Evolutionary conservation across 805 yeast species (phyloP).

Genomic region (Teunomyces atbi): DNA sequence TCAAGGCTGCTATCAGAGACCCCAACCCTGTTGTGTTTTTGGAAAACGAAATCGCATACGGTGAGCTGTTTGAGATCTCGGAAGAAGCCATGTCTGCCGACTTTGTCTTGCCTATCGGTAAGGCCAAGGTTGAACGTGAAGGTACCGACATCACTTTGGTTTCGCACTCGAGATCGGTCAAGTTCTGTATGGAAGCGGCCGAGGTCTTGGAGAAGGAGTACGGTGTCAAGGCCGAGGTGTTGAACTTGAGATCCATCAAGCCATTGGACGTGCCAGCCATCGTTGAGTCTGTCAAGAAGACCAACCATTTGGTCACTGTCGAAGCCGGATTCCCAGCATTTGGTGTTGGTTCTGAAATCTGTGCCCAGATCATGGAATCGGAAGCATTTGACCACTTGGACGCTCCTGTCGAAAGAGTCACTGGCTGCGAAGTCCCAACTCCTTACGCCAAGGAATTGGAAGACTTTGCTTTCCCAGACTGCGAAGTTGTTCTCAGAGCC

Average conservation of each 20-base stretch:
- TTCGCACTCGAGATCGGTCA: slow-evolving; percentile 89
- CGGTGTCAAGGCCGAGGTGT: slow-evolving; percentile 88
- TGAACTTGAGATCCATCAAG: slow-evolving; percentile 94
- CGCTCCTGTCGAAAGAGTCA: slow-evolving; percentile 97
- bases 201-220: slow-evolving; percentile 76
- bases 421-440: slow-evolving; percentile 99
- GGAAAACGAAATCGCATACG: slow-evolving; percentile 94
- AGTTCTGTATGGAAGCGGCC: slow-evolving; percentile 86
- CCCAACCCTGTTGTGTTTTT: slow-evolving; percentile 96
- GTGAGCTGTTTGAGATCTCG: slow-evolving; percentile 83
- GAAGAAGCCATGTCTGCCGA: slow-evolving; percentile 89
- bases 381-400: slow-evolving; percentile 98
- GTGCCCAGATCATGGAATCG: slow-evolving; percentile 97
- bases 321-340: slow-evolving; percentile 98
- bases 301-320: slow-evolving; percentile 92
- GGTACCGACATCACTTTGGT: slow-evolving; percentile 90
- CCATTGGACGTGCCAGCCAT: slow-evolving; percentile 91
- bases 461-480: slow-evolving; percentile 98
- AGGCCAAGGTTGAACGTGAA: slow-evolving; percentile 91
- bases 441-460: slow-evolving; percentile 96
- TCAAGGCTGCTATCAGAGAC: slow-evolving; percentile 96
- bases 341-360: slow-evolving; percentile 97
- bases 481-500: slow-evolving; percentile 85
- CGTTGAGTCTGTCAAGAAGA: slow-evolving; percentile 87
- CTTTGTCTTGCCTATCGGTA: slow-evolving; percentile 88